phyloP scores from a whole-genome alignment of 1,284 basidiomycete species.

The Cutaneotrichosporon sp. region DNA sequence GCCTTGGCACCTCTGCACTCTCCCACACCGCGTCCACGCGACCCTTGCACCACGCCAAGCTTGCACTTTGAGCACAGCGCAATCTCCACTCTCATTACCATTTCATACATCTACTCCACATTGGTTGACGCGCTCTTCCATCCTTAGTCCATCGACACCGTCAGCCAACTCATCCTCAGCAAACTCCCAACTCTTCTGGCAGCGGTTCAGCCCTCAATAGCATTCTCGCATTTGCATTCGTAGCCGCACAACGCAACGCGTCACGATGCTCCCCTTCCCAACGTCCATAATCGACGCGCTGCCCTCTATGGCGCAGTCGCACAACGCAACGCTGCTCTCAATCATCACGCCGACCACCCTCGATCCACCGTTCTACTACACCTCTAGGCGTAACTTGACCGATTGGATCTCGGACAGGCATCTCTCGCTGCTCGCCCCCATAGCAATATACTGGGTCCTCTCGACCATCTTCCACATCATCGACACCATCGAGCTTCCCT shows the following conservation, averaged over 20 bases:
- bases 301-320: constrained; percentile 15
- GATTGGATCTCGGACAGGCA: constrained; percentile 65
- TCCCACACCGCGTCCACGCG: no score
- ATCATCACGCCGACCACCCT: constrained; percentile 36
- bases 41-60: no score
- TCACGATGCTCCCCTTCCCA: constrained; percentile 14
- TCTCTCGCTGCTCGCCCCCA: constrained; percentile 67
- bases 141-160: no score
- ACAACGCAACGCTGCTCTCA: constrained; percentile 39
- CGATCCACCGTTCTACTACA: constrained; percentile 57
- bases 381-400: constrained; percentile 55
- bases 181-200: no score
- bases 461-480: constrained; percentile 77
- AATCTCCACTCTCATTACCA: no score
- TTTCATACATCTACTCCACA: no score
- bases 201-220: no score
- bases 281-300: constrained; percentile 11
- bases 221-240: neutral
- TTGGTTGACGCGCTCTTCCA: no score
- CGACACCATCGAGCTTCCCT: constrained; percentile 68
- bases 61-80: no score
- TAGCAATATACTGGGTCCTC: constrained; percentile 81
- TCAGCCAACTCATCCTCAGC: no score
- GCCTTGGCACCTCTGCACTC: no score
- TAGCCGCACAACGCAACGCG: neutral